These are phyloP conservation scores for Erysimum cheiranthoides DNA, from an alignment of 345 rosid species.

Conservation along the genomic window DNA sequence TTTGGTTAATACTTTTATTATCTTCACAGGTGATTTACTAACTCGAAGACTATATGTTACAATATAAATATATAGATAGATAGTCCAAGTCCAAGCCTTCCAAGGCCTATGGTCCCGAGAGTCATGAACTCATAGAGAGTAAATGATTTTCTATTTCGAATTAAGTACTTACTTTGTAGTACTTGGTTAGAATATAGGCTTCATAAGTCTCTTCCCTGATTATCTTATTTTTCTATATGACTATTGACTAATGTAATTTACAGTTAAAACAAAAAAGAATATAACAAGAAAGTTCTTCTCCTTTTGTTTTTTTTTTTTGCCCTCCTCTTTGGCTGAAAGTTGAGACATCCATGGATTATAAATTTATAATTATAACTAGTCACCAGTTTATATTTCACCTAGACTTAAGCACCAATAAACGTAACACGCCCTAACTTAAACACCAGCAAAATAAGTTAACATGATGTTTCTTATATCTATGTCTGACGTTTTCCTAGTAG, in stretches of 20 bases:
- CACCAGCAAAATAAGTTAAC: neutral
- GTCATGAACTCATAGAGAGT: neutral
- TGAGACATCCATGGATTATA: neutral
- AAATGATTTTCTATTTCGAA: neutral
- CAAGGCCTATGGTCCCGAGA: neutral
- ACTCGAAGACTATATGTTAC: neutral
- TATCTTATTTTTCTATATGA: too few relatives aligned
- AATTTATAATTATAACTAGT: too few relatives aligned
- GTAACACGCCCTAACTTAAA: neutral
- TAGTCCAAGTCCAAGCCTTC: constrained; percentile 11
- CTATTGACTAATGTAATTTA: too few relatives aligned
- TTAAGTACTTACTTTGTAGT: neutral
- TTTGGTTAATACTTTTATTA: neutral
- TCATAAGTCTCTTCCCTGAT: too few relatives aligned
- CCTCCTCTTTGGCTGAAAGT: neutral
- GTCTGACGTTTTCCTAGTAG: neutral
- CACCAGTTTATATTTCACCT: neutral
- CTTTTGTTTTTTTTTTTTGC: neutral
- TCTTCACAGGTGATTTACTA: neutral
- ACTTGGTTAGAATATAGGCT: neutral
- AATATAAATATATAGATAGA: neutral
- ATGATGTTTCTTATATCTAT: neutral
- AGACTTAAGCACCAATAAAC: neutral
- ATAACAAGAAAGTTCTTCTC: too few relatives aligned
- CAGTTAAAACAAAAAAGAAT: too few relatives aligned